Conservation (phyloP, 192 early-diverging fungal species). For the Entomortierella parvispora region DNA sequence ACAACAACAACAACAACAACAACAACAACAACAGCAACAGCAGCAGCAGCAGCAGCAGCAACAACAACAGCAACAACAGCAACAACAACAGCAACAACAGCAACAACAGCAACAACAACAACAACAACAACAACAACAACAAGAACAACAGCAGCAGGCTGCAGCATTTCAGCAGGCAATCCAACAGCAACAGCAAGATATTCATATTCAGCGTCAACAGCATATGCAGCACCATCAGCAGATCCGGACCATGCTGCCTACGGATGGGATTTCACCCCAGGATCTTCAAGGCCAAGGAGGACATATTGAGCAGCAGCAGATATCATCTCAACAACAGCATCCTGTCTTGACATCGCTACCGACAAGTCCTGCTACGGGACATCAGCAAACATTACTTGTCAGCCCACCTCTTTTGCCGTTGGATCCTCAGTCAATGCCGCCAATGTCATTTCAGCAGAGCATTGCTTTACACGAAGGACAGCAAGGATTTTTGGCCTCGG, state of each 20-base stretch:
- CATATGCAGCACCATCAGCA: no score
- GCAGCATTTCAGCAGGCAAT: not conserved
- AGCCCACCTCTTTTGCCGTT: constrained; percentile 10
- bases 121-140: constrained; percentile 21
- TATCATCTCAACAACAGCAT: constrained; percentile 4
- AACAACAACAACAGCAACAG: constrained; percentile 24
- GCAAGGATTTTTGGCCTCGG: constrained; percentile 4
- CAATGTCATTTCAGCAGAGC: constrained; percentile 27
- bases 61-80: constrained; percentile 11
- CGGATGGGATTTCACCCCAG: constrained; percentile 25
- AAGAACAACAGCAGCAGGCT: constrained; percentile 12
- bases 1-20: constrained; percentile 22
- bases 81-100: constrained; percentile 20
- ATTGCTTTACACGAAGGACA: constrained; percentile 17
- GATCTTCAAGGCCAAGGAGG: constrained; percentile 12
- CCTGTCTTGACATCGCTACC: not conserved
- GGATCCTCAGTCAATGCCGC: constrained; percentile 15
- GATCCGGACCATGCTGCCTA: constrained; percentile 11
- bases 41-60: constrained; percentile 26
- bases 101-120: constrained; percentile 22
- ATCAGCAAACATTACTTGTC: constrained; percentile 7
- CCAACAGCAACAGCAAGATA: not conserved
- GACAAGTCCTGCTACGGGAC: not conserved
- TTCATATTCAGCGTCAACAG: no score
- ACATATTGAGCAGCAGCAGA: constrained; percentile 12